Evolutionary conservation across 768 basidiomycete genomes (phyloP), one percentile per base, ranked within the genome.

Genomic region (Suillus tomentosus): DNA sequence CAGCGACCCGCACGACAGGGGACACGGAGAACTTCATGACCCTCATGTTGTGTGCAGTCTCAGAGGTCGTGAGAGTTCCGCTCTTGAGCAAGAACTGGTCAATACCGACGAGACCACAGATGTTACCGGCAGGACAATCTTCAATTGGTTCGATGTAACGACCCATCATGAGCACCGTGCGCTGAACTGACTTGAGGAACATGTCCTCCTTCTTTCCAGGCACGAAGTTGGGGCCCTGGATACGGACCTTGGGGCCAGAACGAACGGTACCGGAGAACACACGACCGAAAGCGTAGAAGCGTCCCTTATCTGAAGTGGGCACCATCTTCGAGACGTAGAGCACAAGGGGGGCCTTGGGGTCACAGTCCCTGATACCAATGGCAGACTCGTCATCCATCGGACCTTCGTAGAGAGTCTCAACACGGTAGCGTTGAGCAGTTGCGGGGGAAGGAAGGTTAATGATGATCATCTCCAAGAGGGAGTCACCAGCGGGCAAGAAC

Each of bases 1-100:
- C 97, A 69, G 97, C 94, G 74, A 99, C 95, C 77, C 89, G 97
- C 53, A 99, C 97, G 84, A 99, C 97, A 70, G 97, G 97, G 37
- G 97, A 99, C 63, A 99, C 97, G 78, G 96, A 99, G 87, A 98
- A 98, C 82, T 92, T 94, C 97, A 99, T 99, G 79, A 99, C 95
- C 83, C 84, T 94, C 95, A 99, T 97, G 86, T 99, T 99, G 86
- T 99, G 97, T 60, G 97, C 97, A 61, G 95, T 97, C 82, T 99
- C 97, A 57, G 95, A 95, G 65, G 93, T 88, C 65, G 97, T 99
- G 74, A 99, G 87, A 67, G 97, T 99, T 78, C 97, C 97, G 70
- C 88, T 95, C 89, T 99, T 99, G 78, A 99, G 90, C 82, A 99
- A 81, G 94, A 99, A 99, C 82, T 99, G 97, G 81, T 99, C 97